Evolutionary conservation across 2,329 filamentous ascomycete species (phyloP).

Genomic region (Epicoccum nigrum): DNA sequence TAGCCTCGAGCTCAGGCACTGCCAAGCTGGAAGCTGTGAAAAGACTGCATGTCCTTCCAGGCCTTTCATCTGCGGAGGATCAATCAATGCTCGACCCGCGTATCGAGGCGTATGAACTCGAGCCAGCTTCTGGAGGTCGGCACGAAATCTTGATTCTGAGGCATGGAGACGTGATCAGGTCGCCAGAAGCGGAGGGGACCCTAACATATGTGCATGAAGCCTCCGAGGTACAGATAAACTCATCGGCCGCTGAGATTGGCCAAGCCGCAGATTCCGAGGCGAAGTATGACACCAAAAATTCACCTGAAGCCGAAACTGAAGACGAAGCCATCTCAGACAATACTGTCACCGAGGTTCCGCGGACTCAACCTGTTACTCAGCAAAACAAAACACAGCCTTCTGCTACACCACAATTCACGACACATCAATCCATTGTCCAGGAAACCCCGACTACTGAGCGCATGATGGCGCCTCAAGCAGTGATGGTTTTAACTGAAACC

Average conservation of each 20-base stretch:
- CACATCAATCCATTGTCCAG: slow-evolving; percentile 36
- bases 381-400: slow-evolving; percentile 14
- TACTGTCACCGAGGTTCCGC: slow-evolving; percentile 26
- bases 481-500: neutral
- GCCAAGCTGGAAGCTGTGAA: slow-evolving; percentile 37
- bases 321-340: slow-evolving; percentile 32
- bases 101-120: slow-evolving; percentile 28
- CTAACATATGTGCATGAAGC: slow-evolving; percentile 27
- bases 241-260: slow-evolving; percentile 31
- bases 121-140: slow-evolving; percentile 17
- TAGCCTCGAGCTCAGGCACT: slow-evolving; percentile 27
- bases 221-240: slow-evolving; percentile 40
- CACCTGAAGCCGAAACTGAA: slow-evolving; percentile 31
- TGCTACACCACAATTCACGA: slow-evolving; percentile 34
- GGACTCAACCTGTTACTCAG: slow-evolving; percentile 20
- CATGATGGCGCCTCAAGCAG: neutral
- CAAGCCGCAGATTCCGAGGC: slow-evolving; percentile 4
- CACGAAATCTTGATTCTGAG: slow-evolving; percentile 40
- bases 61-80: neutral
- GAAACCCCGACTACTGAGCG: slow-evolving; percentile 40
- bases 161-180: slow-evolving; percentile 32
- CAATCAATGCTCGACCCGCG: neutral
- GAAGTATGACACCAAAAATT: slow-evolving; percentile 7
- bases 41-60: slow-evolving; percentile 27
- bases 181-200: slow-evolving; percentile 5